Conservation (phyloP, 148 eudicot species). For the Cornus controversa region DNA sequence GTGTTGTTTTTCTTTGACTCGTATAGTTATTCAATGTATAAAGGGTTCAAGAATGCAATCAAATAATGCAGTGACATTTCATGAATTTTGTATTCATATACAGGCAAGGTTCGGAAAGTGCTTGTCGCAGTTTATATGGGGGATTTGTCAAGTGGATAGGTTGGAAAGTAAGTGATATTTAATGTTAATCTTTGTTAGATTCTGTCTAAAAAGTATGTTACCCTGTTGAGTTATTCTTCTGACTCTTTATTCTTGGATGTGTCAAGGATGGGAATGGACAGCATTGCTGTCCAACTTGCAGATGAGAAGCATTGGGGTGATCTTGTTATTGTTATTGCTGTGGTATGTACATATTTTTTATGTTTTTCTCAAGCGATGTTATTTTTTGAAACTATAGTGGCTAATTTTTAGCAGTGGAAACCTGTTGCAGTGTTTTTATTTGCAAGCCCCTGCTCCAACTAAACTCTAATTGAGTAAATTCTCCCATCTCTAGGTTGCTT, state of each 20-base stretch:
- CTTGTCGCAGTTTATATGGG: conserved; percentile 91
- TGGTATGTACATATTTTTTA: no score
- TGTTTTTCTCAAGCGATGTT: conserved; percentile 8
- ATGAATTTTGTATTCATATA: conserved; percentile 9
- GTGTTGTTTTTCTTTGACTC: not conserved
- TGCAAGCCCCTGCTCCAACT: no score
- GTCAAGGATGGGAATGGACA: conserved; percentile 75
- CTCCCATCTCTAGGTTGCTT: no score
- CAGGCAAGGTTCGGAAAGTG: conserved; percentile 99
- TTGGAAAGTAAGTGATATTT: conserved; percentile 66
- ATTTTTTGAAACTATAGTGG: not conserved
- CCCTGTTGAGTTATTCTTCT: not conserved
- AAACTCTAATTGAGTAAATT: no score
- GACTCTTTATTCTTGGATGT: conserved; percentile 12
- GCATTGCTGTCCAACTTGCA: conserved; percentile 80
- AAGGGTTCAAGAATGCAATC: not conserved
- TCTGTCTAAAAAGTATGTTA: not conserved
- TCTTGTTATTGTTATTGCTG: conserved; percentile 88
- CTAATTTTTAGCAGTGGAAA: no score
- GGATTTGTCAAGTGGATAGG: conserved; percentile 96
- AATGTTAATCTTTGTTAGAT: conserved; percentile 1
- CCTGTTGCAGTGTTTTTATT: no score
- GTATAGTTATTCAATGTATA: not conserved
- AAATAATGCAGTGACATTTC: conserved; percentile 3
- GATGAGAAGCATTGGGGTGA: conserved; percentile 99